Percentiles rank a stretch among this genome's conserved stretches.
These are phyloP conservation scores for Annulohypoxylon maeteangense DNA, from an alignment of 495 filamentous ascomycete species.

Conservation along the genomic window DNA sequence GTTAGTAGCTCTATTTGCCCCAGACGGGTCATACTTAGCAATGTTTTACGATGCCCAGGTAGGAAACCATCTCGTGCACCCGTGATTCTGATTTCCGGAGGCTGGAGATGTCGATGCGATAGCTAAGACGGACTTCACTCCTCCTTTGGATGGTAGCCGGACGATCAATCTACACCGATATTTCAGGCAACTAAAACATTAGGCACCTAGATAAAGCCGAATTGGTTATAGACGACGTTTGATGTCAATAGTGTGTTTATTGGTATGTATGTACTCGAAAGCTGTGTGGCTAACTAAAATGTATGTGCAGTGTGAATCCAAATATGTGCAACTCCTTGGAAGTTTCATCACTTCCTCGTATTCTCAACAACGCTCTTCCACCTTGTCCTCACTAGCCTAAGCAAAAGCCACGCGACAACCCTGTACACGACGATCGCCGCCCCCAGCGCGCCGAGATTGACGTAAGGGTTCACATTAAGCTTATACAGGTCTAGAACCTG, in stretches of 20 bases:
- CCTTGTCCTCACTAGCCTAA: constrained; percentile 59
- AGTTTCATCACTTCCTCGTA: constrained; percentile 28
- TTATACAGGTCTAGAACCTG: constrained; percentile 72
- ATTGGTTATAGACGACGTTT: neutral
- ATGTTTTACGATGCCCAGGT: neutral
- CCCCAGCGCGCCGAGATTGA: constrained; percentile 70
- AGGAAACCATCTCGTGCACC: neutral
- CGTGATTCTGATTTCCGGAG: neutral
- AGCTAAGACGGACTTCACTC: neutral
- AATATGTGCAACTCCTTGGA: neutral
- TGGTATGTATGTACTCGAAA: neutral
- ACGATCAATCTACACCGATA: neutral
- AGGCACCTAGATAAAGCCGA: neutral
- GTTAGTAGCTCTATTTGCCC: neutral
- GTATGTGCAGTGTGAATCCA: neutral
- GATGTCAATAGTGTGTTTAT: neutral
- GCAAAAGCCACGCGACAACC: constrained; percentile 68
- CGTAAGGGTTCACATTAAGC: constrained; percentile 63
- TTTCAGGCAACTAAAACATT: neutral
- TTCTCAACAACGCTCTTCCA: constrained; percentile 48
- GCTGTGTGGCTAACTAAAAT: neutral
- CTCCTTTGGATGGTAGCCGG: neutral
- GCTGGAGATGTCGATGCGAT: neutral
- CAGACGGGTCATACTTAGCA: neutral
- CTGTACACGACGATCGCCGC: constrained; percentile 71